Conservation (phyloP, 495 filamentous ascomycete species). For the Xylaria venustula region DNA sequence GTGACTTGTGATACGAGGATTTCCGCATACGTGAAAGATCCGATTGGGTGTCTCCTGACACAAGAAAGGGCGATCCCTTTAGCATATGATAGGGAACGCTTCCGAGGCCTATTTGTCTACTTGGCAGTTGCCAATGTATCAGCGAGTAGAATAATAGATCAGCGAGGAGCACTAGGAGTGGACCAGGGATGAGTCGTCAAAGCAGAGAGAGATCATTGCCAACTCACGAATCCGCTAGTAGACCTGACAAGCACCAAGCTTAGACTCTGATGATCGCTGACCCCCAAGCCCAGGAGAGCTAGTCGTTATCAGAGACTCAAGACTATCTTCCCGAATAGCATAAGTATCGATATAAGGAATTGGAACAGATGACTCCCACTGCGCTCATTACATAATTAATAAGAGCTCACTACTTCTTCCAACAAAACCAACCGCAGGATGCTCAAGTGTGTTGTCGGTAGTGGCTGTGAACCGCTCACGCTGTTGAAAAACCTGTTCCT, state of each 20-base stretch:
- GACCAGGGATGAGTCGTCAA: background rate
- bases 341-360: background rate
- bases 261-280: background rate
- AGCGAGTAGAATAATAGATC: background rate
- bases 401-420: background rate
- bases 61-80: background rate
- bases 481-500: background rate
- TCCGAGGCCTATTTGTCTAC: background rate
- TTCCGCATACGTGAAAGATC: background rate
- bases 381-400: too few relatives aligned
- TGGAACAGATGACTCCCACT: too few relatives aligned
- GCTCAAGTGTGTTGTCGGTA: too few relatives aligned
- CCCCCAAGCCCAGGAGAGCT: background rate
- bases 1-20: constrained; percentile 2
- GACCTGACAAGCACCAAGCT: too few relatives aligned
- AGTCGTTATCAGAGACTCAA: background rate
- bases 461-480: background rate
- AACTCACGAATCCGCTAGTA: too few relatives aligned
- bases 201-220: too few relatives aligned
- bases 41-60: constrained; percentile 3
- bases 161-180: background rate
- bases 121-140: background rate
- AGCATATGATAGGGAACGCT: background rate
- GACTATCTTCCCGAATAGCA: background rate
- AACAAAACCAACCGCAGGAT: too few relatives aligned